phyloP scores from a whole-genome alignment of 169 alveolate genomes.

The Cytauxzoon felis region DNA sequence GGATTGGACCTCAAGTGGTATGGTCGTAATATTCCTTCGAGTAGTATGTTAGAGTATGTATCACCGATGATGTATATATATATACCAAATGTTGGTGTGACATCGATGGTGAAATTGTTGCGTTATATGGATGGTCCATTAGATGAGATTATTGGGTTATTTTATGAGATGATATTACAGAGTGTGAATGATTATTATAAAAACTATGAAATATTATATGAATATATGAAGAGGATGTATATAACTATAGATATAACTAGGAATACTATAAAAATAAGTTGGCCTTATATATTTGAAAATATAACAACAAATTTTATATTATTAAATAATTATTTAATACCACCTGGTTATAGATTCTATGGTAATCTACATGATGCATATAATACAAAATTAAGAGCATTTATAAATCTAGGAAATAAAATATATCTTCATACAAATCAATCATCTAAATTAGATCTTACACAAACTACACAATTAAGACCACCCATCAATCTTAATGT shows the following conservation, averaged over 20 bases:
- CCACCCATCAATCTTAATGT: conserved; percentile 45
- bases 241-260: conserved; percentile 37
- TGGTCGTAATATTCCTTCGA: too few relatives aligned
- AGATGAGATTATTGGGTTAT: background rate
- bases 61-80: background rate
- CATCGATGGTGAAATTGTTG: background rate
- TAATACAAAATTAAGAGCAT: conserved; percentile 39
- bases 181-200: background rate
- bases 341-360: conserved; percentile 21
- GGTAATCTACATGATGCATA: conserved; percentile 41
- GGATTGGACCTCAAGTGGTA: too few relatives aligned
- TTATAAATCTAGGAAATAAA: background rate
- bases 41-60: background rate
- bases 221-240: conserved; percentile 24
- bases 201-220: conserved; percentile 7
- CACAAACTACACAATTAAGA: conserved; percentile 50
- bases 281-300: conserved; percentile 63
- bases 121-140: conserved; percentile 1
- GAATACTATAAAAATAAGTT: conserved; percentile 27
- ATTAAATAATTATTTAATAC: conserved; percentile 29
- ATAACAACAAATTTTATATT: conserved; percentile 18
- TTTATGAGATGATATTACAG: conserved; percentile 3
- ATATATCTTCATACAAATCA: conserved; percentile 16
- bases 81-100: conserved; percentile 9
- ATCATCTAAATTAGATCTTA: conserved; percentile 23